These are phyloP conservation scores for Nicotiana knightiana DNA, from an alignment of 257 asterid genomes.

Conservation along the genomic window DNA sequence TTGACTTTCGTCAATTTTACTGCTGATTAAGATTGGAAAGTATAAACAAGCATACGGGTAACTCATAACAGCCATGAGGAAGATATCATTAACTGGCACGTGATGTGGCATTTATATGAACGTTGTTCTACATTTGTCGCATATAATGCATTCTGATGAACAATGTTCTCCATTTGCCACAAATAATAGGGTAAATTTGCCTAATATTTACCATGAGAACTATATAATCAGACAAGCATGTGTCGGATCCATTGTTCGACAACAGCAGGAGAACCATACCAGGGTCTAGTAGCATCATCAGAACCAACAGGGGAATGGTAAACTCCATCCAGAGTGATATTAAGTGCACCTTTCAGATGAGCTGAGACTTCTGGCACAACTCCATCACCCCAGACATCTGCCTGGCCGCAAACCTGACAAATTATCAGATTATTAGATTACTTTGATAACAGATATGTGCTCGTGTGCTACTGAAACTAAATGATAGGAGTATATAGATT, in stretches of 20 bases:
- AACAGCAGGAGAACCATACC: conserved; percentile 85
- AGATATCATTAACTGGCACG: neutral
- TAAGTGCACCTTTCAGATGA: conserved; percentile 81
- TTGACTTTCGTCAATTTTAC: no score
- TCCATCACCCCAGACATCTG: conserved; percentile 93
- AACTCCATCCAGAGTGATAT: conserved; percentile 65
- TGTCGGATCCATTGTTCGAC: conserved; percentile 85
- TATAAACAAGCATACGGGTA: neutral
- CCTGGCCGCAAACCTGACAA: conserved; percentile 81
- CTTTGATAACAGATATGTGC: neutral
- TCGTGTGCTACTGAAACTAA: neutral
- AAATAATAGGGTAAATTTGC: conserved; percentile 20
- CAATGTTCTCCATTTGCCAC: neutral
- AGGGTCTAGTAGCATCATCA: conserved; percentile 63
- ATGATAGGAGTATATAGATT: no score
- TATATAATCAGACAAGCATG: conserved; percentile 42
- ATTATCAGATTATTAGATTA: neutral
- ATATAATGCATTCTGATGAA: neutral
- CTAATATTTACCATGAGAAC: neutral
- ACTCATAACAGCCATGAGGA: neutral
- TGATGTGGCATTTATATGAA: neutral
- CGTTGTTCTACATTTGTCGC: no score
- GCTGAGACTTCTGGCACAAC: conserved; percentile 92
- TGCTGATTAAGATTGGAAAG: no score
- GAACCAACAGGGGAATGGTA: conserved; percentile 90